Percentiles rank a stretch among this genome's conserved stretches.
These are phyloP conservation scores for Penicillium sp. DNA, from an alignment of 2,329 filamentous ascomycete genomes.

Conservation along the genomic window DNA sequence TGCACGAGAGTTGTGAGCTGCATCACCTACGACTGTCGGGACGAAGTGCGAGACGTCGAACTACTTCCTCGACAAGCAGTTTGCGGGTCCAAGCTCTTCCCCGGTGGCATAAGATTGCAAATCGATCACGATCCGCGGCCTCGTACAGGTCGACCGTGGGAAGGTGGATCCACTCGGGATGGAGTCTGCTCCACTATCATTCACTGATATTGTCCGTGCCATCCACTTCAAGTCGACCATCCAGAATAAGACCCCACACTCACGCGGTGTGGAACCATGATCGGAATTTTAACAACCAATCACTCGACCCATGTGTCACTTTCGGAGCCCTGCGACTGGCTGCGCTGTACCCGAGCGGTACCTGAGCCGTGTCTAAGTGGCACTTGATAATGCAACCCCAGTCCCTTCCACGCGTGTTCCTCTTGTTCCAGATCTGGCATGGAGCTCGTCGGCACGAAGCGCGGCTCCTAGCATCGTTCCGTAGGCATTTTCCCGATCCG, in stretches of 20 bases:
- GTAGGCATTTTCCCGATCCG: not conserved
- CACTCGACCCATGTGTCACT: not conserved
- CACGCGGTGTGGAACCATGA: not conserved
- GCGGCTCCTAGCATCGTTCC: not conserved
- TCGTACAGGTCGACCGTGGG: not conserved
- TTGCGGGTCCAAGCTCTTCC: not conserved
- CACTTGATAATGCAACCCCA: not conserved
- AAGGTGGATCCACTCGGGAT: not conserved
- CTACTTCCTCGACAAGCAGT: not conserved
- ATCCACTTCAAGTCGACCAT: no score
- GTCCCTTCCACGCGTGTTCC: not conserved
- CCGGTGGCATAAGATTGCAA: not conserved
- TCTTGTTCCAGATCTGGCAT: not conserved
- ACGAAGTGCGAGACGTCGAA: constrained; percentile 10
- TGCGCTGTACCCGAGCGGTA: no score
- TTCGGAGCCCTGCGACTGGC: not conserved
- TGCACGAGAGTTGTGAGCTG: constrained; percentile 3
- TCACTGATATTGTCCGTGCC: no score
- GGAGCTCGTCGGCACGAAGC: constrained; percentile 4
- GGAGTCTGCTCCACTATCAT: no score
- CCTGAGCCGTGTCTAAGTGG: no score
- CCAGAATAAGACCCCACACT: no score
- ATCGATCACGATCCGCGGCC: not conserved
- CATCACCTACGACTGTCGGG: constrained; percentile 2
- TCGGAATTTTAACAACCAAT: not conserved